These are phyloP conservation scores for Pseudognaphalium luteoalbum DNA, from an alignment of 129 eudicot genomes.

Conservation along the genomic window DNA sequence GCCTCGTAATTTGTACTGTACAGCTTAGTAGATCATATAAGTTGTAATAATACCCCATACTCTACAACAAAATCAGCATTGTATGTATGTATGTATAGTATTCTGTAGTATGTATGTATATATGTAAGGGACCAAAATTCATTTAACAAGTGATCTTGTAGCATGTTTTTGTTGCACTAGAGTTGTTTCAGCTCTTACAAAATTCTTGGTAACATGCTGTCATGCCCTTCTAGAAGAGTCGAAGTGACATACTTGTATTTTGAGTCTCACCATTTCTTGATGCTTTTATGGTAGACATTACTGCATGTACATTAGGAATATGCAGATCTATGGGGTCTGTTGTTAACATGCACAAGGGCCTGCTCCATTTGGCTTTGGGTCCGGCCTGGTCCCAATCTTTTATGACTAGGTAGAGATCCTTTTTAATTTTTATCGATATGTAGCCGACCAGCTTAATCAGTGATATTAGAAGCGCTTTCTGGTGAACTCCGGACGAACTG, in stretches of 20 bases:
- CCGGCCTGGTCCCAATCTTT: neutral
- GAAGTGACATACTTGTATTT: neutral
- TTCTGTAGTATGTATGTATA: slow-evolving; percentile 21
- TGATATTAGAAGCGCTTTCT: no score
- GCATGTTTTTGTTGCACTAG: slow-evolving; percentile 12
- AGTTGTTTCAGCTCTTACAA: slow-evolving; percentile 9
- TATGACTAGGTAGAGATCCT: neutral
- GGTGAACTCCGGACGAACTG: no score
- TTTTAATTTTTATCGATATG: no score
- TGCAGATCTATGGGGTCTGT: neutral
- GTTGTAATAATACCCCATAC: slow-evolving; percentile 13
- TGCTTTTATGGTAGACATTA: neutral
- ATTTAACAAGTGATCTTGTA: slow-evolving; percentile 13
- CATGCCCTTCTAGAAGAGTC: no score
- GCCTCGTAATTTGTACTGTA: slow-evolving; percentile 41
- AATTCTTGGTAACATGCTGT: no score
- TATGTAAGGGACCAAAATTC: slow-evolving; percentile 18
- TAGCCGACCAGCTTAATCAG: no score
- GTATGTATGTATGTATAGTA: neutral
- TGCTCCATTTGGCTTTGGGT: neutral
- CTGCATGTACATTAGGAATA: neutral
- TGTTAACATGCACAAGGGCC: neutral
- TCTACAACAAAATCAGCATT: slow-evolving; percentile 13
- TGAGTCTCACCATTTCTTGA: slow-evolving; percentile 1
- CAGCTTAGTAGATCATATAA: slow-evolving; percentile 29